phyloP scores from a whole-genome alignment of 345 rosid species.

The Citrus trifoliata region DNA sequence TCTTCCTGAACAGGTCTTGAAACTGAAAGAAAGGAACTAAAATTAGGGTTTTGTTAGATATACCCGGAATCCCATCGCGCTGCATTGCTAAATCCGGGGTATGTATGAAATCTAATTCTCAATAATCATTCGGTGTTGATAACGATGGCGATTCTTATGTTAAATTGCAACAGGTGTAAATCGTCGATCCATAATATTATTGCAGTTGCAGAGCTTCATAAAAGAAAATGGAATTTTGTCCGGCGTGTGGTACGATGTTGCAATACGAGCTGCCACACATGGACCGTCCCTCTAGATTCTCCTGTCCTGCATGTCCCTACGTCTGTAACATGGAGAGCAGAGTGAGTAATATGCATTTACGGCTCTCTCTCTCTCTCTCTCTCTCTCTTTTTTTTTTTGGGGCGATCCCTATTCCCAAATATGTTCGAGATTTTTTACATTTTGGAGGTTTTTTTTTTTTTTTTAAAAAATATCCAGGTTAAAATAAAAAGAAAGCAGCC shows the following conservation, averaged over 20 bases:
- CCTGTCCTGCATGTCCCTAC: constrained; percentile 57
- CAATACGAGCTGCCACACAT: constrained; percentile 44
- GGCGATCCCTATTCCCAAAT: not conserved
- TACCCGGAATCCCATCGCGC: not conserved
- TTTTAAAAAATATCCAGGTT: constrained; percentile 24
- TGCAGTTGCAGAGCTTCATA: not conserved
- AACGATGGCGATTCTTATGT: no score
- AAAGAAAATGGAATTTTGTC: constrained; percentile 57
- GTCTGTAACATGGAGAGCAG: constrained; percentile 39
- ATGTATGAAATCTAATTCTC: not conserved
- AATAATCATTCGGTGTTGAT: not conserved
- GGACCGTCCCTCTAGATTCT: constrained; percentile 42
- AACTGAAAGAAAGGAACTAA: not conserved
- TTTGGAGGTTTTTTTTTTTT: not conserved
- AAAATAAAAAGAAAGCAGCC: constrained; percentile 51
- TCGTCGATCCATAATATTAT: not conserved
- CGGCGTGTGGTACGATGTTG: constrained; percentile 49
- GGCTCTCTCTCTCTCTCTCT: no score
- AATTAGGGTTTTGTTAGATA: not conserved
- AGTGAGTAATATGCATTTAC: constrained; percentile 16
- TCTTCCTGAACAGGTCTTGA: not conserved
- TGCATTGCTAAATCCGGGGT: not conserved
- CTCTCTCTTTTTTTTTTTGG: not conserved
- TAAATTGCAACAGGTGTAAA: not conserved
- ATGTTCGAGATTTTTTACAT: not conserved